Evolutionary conservation across 139 green algal genomes (phyloP).

Genomic region (Medakamo hakoo): DNA sequence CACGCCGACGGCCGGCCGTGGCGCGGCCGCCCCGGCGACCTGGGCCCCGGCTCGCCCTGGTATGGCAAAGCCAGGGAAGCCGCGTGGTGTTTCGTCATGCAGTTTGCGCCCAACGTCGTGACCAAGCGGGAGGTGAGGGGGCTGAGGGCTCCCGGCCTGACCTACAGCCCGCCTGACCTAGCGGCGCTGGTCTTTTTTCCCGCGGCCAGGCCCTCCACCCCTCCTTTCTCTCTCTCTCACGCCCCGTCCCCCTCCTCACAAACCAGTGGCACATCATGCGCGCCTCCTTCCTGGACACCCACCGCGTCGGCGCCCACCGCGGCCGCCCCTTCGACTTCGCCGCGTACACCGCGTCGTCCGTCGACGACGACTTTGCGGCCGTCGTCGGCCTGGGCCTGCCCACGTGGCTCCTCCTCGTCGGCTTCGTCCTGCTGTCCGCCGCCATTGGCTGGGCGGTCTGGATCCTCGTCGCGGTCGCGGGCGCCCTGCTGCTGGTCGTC

Average conservation of each 20-base stretch:
- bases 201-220: too few species aligned
- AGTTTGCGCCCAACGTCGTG: too few species aligned
- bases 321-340: slow-evolving; percentile 1
- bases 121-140: too few species aligned
- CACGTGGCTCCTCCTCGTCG: slow-evolving; percentile 10
- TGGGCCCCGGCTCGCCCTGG: too few species aligned
- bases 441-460: slow-evolving; percentile 5
- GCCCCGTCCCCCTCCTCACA: background rate
- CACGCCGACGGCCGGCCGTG: too few species aligned
- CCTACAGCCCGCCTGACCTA: too few species aligned
- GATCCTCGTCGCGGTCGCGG: slow-evolving; percentile 4
- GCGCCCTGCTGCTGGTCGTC: slow-evolving; percentile 3
- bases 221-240: background rate
- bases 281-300: slow-evolving; percentile 3
- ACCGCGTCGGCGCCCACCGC: background rate
- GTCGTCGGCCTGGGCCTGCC: slow-evolving; percentile 6
- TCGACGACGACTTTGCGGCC: slow-evolving; percentile 4
- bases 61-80: too few species aligned
- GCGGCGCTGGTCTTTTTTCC: too few species aligned
- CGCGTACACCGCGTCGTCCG: background rate
- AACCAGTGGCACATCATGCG: slow-evolving; percentile 3
- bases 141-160: too few species aligned
- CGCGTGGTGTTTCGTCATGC: too few species aligned
- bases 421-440: slow-evolving; percentile 1
- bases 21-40: too few species aligned